Evolutionary conservation across 1,284 basidiomycete species (phyloP).

Genomic region (Cryptococcus depauperatus): DNA sequence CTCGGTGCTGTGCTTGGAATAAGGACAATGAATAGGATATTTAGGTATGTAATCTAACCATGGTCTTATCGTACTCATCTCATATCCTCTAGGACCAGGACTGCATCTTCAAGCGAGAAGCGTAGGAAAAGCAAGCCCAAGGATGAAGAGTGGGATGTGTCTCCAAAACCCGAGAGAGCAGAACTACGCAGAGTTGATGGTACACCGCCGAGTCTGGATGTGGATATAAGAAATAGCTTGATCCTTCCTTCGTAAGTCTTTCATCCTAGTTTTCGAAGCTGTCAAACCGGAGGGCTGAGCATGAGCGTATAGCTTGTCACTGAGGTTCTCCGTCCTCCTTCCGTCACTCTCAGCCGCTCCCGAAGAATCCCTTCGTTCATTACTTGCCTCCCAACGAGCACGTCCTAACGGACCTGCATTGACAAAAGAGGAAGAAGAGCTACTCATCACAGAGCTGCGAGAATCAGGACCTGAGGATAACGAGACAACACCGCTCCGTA

Average conservation of each 20-base stretch:
- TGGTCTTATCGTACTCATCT: background rate
- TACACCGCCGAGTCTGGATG: slow-evolving; percentile 30
- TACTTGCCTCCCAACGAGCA: slow-evolving; percentile 35
- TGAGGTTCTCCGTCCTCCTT: slow-evolving; percentile 40
- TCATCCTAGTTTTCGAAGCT: background rate
- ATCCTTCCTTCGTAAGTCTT: slow-evolving; percentile 37
- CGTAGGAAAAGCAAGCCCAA: no score
- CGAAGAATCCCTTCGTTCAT: slow-evolving; percentile 28
- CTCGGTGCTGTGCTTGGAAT: no score
- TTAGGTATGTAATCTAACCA: slow-evolving; percentile 8
- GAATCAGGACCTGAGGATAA: slow-evolving; percentile 4
- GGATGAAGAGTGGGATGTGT: background rate
- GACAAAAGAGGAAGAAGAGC: slow-evolving; percentile 39
- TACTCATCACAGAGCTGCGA: slow-evolving; percentile 35
- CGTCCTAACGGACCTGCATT: slow-evolving; percentile 30
- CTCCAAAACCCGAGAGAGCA: background rate
- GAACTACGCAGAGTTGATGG: background rate
- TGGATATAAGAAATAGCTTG: slow-evolving; percentile 40
- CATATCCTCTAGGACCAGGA: background rate
- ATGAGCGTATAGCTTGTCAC: slow-evolving; percentile 22
- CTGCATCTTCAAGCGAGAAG: no score
- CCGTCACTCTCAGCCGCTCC: slow-evolving; percentile 30
- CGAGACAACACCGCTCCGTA: no score
- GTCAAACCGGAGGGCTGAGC: background rate
- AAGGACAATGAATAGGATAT: slow-evolving; percentile 13